Evolutionary conservation across 805 yeast genomes (phyloP), one percentile per base, ranked within the genome.

Genomic region (Hanseniaspora valbyensis): DNA sequence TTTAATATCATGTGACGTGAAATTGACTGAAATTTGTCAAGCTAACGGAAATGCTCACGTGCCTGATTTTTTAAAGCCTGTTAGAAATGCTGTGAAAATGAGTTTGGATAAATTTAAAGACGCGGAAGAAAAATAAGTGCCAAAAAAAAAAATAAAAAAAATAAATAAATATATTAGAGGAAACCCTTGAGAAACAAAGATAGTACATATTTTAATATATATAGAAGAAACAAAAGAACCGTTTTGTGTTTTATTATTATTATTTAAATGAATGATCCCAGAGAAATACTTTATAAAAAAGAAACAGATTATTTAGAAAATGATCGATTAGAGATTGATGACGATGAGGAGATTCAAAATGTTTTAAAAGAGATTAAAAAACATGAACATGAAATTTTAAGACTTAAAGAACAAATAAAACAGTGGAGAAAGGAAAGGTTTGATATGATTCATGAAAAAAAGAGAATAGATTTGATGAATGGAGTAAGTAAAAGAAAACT

Each of bases 1-100:
- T 49, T 57, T 80, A 19, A 63, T 66, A 28, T 76, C 66, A 38
- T 74, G 80, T 48, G 58, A 76, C 8, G 60, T 65, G 10, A 78
- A 77, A 55, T 73, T 78, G 30, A 56, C 70, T 7, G 70, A 66
- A 24, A 57, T 81, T 41, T 28, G 37, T 30, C 16, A 34, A 16
- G 36, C 34, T 2, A 14, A n/a, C 4, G 36, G n/a, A 13, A 16
- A 44, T 9, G 26, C 16, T 14, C 26, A 16, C 7, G 44, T 40
- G n/a, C 12, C 32, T 25, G 29, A 32, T 14, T 41, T 39, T 24
- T 33, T 51, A 12, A 50, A 50, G 26, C 53, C 53, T 7, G 42
- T 42, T 13, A 33, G 34, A 14, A 36, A 39, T 14, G 53, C 53
- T 4, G 49, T 50, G n/a, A 39, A 44, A 21, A 39, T 33, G 36